Percentiles rank a stretch among this genome's conserved stretches.
Evolutionary conservation across 805 yeast species (phyloP).

Genomic region (Peterozyma xylosa): DNA sequence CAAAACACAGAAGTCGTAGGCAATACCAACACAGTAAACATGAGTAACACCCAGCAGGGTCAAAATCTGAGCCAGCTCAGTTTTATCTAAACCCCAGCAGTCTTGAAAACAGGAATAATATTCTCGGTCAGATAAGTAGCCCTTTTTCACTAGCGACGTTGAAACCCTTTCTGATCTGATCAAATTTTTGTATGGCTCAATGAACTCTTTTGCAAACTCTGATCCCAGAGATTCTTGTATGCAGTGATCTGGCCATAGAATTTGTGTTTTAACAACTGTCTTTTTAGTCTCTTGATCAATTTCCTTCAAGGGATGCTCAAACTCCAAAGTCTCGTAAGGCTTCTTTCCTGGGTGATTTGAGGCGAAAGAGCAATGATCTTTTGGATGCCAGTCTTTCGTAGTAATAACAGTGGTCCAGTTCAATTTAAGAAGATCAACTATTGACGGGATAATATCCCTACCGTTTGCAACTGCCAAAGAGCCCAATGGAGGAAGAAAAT

Average conservation of each 20-base stretch:
- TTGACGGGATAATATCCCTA: constrained; percentile 42
- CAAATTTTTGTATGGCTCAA: constrained; percentile 22
- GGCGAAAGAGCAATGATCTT: constrained; percentile 76
- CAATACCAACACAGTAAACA: constrained; percentile 74
- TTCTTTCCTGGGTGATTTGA: constrained; percentile 38
- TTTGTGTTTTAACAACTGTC: constrained; percentile 23
- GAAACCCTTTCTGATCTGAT: constrained; percentile 27
- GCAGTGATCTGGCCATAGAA: constrained; percentile 91
- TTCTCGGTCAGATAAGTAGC: constrained; percentile 64
- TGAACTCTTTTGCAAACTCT: constrained; percentile 45
- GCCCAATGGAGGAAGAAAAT: constrained; percentile 76
- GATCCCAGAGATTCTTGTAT: constrained; percentile 67
- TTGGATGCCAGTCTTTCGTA: constrained; percentile 88
- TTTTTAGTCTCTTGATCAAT: constrained; percentile 19
- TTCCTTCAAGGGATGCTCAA: constrained; percentile 40
- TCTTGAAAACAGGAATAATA: constrained; percentile 86
- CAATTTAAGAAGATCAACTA: constrained; percentile 35
- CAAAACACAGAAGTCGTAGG: constrained; percentile 81
- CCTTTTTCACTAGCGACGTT: constrained; percentile 52
- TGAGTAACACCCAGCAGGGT: constrained; percentile 38
- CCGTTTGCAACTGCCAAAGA: constrained; percentile 69
- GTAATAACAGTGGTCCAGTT: constrained; percentile 62
- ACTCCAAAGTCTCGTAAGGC: constrained; percentile 44
- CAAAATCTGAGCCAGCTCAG: constrained; percentile 53
- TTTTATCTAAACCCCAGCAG: constrained; percentile 63